Evolutionary conservation across 2,329 filamentous ascomycete genomes (phyloP), one percentile per base, ranked within the genome.

Genomic region (Ceratocystis albifundus): DNA sequence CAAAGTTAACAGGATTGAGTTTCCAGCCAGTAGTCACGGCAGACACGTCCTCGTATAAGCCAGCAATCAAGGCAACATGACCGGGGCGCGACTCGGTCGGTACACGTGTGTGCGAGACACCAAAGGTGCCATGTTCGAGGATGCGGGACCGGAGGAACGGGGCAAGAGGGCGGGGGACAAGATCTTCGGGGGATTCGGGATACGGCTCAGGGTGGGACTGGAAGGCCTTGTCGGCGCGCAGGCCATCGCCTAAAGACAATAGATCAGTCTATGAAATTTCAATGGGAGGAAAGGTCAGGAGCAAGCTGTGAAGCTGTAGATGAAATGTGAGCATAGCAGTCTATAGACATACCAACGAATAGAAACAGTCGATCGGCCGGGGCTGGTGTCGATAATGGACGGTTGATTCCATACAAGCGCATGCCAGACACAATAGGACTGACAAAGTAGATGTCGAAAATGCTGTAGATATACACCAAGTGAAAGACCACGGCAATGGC

Each of bases 381-480:
- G 25, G 92, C 84, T 75, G 87, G 85, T 63, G 76, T 75, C 64
- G 78, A 77, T 53, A 76, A 71, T 48, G 82, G 77, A 66, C 86
- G 81, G 68, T 91, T 84, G 46, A 95, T 80, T 59, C 80, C 78
- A 76, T 90, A 92, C 68, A 91, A 83, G 72, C 83, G 85, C 94
- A 99, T 99, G 73, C 94, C 94, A 79, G 88, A 89, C 65, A 97
- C 94, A 71, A 99, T 94, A 25, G 94, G 94, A 74, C 91, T 96
- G 74, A 96, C 91, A 74, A 99, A 99, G 77, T 99, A 97, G 70
- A 97, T 94, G 76, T 96, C 92, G 77, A 99, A 99, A 73, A 97
- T 97, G 68, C 91, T 96, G 74, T 88, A 89, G 66, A 96, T 88
- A 76, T 99, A 99, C 70, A 96, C 84, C 65, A 97, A 76, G 77